A percentile compares a stretch with the other conserved stretches of the same genome.
Conservation (phyloP, 495 filamentous ascomycete genomes). For the Mytilinidion resinicola region DNA sequence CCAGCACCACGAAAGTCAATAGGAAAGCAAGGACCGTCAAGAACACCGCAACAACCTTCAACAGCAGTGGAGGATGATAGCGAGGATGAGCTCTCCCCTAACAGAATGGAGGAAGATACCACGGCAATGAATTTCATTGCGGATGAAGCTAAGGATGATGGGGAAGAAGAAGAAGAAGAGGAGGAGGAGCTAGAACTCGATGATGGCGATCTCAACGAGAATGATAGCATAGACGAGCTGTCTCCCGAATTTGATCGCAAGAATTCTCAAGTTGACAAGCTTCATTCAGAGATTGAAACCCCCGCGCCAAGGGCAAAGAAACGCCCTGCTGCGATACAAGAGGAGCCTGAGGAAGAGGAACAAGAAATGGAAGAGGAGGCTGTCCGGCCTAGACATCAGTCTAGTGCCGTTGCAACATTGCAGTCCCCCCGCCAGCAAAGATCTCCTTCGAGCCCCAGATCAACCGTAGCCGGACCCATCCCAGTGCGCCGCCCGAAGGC, state of each 20-base stretch:
- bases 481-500: neutral
- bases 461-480: too few relatives aligned
- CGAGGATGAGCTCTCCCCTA: constrained; percentile 17
- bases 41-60: too few relatives aligned
- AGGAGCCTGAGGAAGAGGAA: neutral
- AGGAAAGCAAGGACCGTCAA: too few relatives aligned
- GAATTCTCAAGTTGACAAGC: neutral
- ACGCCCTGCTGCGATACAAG: neutral
- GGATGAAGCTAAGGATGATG: neutral
- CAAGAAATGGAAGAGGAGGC: neutral
- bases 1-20: too few relatives aligned
- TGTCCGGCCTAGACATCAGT: neutral
- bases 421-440: too few relatives aligned
- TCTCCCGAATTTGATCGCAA: constrained; percentile 1
- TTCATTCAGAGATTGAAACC: neutral
- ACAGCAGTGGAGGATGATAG: neutral
- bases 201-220: neutral
- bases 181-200: neutral
- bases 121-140: neutral
- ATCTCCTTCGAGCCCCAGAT: too few relatives aligned
- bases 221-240: constrained; percentile 13
- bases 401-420: too few relatives aligned
- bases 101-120: neutral
- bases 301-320: neutral
- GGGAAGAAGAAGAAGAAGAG: constrained; percentile 3